Percentiles rank a stretch among this genome's conserved stretches.
phyloP scores from a whole-genome alignment of 208 protist species.

The Trypanosomatidae sp. region DNA sequence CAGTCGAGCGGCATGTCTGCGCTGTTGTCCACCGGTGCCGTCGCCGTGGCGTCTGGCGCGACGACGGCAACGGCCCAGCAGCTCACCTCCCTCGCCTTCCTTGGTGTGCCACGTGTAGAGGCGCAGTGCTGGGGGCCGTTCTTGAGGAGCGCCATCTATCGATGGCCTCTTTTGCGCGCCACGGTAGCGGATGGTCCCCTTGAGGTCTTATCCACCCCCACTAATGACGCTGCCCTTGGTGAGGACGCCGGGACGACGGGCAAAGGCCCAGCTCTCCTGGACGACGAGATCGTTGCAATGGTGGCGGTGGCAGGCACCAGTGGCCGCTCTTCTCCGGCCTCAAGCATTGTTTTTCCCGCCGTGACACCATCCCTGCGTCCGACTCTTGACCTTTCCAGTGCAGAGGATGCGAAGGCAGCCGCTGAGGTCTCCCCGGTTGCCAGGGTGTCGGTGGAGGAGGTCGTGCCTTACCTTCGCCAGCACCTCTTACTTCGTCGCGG shows the following conservation, averaged over 20 bases:
- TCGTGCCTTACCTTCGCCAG: constrained; percentile 40
- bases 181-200: background rate
- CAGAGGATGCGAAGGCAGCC: constrained; percentile 4
- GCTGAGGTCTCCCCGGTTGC: constrained; percentile 16
- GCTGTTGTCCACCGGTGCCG: background rate
- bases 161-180: constrained; percentile 32
- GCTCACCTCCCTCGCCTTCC: constrained; percentile 31
- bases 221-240: background rate
- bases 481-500: constrained; percentile 49
- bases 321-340: background rate
- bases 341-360: background rate
- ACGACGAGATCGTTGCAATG: background rate
- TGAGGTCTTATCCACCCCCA: background rate
- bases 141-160: constrained; percentile 36
- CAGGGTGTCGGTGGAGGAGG: constrained; percentile 33
- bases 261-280: background rate
- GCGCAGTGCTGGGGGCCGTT: constrained; percentile 32
- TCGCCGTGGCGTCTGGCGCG: constrained; percentile 14
- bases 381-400: background rate
- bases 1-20: constrained; percentile 7
- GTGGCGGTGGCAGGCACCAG: background rate
- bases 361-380: background rate
- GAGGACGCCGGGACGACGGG: background rate
- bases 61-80: constrained; percentile 27
- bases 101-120: constrained; percentile 28